phyloP scores from a whole-genome alignment of 2,329 filamentous ascomycete genomes.

The Fusarium protoensiforme region DNA sequence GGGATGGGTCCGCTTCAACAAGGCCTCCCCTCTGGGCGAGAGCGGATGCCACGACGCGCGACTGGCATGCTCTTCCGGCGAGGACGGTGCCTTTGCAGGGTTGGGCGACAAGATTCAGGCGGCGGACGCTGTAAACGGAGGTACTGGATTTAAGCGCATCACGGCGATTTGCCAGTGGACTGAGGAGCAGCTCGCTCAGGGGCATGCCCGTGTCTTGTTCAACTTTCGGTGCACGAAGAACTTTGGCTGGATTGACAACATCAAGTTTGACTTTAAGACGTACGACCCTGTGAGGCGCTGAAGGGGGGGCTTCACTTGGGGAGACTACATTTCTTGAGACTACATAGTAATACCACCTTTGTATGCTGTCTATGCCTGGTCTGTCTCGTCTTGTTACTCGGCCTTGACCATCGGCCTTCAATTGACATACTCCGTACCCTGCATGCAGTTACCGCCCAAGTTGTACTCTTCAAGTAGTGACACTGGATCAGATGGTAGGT shows the following conservation, averaged over 20 bases:
- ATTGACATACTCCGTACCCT: neutral
- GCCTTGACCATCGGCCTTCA: neutral
- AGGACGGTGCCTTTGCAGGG: neutral
- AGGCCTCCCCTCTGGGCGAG: neutral
- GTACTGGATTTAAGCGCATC: neutral
- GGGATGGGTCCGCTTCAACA: neutral
- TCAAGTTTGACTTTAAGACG: neutral
- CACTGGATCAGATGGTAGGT: neutral
- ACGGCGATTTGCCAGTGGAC: neutral
- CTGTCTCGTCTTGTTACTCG: neutral
- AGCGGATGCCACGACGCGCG: neutral
- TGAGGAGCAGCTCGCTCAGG: neutral
- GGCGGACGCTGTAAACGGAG: neutral
- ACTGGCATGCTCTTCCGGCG: neutral
- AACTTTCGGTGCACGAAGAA: neutral
- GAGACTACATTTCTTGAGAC: neutral
- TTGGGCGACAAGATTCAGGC: neutral
- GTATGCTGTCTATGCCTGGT: neutral
- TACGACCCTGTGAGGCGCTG: neutral
- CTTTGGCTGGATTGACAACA: neutral
- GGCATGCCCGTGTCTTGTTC: neutral
- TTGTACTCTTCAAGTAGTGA: neutral
- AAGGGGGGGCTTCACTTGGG: neutral
- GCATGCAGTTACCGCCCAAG: neutral
- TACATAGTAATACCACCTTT: neutral